Conservation (phyloP, 192 early-diverging fungal genomes). For the Allomyces macrogynus region DNA sequence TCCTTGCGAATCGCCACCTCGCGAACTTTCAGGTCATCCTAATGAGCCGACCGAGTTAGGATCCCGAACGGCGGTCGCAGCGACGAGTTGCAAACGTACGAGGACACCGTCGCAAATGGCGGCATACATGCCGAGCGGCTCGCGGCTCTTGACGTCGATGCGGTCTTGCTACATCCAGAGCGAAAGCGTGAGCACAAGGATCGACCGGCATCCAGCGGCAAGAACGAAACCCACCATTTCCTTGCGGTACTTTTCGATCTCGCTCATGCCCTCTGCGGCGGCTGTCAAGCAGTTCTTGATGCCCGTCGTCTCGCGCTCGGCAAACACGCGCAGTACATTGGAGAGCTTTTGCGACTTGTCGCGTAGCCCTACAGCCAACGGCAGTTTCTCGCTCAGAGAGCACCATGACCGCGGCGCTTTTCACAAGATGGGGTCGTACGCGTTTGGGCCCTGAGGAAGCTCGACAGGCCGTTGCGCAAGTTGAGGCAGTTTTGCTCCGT, state of each 20-base stretch:
- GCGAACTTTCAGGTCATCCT: background rate
- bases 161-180: background rate
- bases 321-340: background rate
- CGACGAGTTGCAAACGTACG: too few relatives aligned
- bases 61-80: too few relatives aligned
- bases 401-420: too few relatives aligned
- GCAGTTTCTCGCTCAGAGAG: too few relatives aligned
- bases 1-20: background rate
- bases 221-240: background rate
- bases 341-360: background rate
- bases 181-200: too few relatives aligned
- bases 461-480: background rate
- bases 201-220: too few relatives aligned
- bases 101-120: background rate
- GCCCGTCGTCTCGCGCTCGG: background rate
- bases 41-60: too few relatives aligned
- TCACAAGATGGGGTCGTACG: too few relatives aligned
- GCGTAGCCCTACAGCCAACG: background rate
- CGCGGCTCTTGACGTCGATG: background rate
- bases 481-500: background rate
- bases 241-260: background rate
- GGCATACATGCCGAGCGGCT: background rate
- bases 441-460: background rate
- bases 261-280: background rate
- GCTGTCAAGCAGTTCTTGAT: background rate